Evolutionary conservation across 257 asterid species (phyloP), one percentile per base, ranked within the genome.

Genomic region (Avicennia marina): DNA sequence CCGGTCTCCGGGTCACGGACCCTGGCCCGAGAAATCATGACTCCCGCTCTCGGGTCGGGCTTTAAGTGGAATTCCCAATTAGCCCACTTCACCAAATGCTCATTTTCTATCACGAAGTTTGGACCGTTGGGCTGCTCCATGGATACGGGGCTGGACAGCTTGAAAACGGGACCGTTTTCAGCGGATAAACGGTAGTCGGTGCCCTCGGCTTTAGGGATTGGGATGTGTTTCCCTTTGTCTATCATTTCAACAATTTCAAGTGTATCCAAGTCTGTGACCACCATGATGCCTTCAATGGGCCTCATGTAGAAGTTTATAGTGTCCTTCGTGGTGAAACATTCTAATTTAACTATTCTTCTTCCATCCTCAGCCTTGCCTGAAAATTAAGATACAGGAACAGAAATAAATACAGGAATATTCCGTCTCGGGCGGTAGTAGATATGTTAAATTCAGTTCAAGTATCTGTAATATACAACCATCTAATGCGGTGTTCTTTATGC

Each of bases 121-220:
- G 98, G 98, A 8, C 98, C 98, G n/a, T 76, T 73, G 46, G 98
- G 96, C 38, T 91, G 98, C 77, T 91, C 98, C 66, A 87, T 80
- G 26, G 84, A 71, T 6, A 89, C 48, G 9, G 95, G 94, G 64
- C 51, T 86, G 1, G 77, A 54, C 22, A 78, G 74, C 80, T 80
- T 83, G 70, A 70, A 25, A 11, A 68, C 38, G 0, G 85, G 69
- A 10, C 58, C 53, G 13, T 72, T 70, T 16, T 55, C 54, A 25
- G 74, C 53, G 1, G 41, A 6, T 0, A 75, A 20, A 0, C 89
- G 67, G 34, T 89, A 89, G 47, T 89, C 91, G 0, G 97, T 75
- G 60, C 83, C 81, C 6, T 70, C 59, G 0, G 77, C 80, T 24
- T 67, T 66, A 2, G 97, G 94, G 40, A 89, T 71, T 0, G 97